These are phyloP conservation scores for Lactarius hengduanensis DNA, from an alignment of 768 basidiomycete species.

Conservation along the genomic window DNA sequence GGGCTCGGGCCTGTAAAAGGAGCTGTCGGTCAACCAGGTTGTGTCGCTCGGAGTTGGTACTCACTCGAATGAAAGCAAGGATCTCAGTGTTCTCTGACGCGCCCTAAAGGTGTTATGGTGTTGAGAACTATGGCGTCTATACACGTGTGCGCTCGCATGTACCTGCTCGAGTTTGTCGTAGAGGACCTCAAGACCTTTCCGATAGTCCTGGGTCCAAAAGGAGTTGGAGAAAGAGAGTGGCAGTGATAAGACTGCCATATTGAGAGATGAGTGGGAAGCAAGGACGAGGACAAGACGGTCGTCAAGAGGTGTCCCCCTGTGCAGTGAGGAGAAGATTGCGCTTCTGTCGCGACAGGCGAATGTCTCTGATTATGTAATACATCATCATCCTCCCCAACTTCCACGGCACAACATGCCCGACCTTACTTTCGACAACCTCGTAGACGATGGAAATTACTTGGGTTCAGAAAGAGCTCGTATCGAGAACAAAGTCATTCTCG, in stretches of 20 bases:
- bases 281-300: conserved; percentile 1
- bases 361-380: conserved; percentile 17
- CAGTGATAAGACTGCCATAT: conserved; percentile 85
- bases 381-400: neutral
- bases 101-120: conserved; percentile 50
- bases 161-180: conserved; percentile 80
- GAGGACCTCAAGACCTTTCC: conserved; percentile 75
- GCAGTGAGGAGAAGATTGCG: no score
- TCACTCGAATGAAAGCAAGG: conserved; percentile 75
- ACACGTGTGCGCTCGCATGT: conserved; percentile 28
- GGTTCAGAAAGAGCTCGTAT: conserved; percentile 71
- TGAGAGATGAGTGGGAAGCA: conserved; percentile 7
- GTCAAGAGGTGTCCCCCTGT: neutral
- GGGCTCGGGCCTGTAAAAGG: conserved; percentile 62
- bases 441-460: conserved; percentile 75
- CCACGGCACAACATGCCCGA: conserved; percentile 55
- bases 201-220: conserved; percentile 95
- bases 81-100: conserved; percentile 82
- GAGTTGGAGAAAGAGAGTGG: conserved; percentile 89
- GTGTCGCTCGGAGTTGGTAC: conserved; percentile 35
- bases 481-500: conserved; percentile 85
- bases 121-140: conserved; percentile 2
- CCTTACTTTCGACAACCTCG: conserved; percentile 70
- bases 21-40: conserved; percentile 8
- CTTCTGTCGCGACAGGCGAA: no score